These are phyloP conservation scores for Ogataea hybrid DNA, from an alignment of 1,139 yeast genomes.

Conservation along the genomic window DNA sequence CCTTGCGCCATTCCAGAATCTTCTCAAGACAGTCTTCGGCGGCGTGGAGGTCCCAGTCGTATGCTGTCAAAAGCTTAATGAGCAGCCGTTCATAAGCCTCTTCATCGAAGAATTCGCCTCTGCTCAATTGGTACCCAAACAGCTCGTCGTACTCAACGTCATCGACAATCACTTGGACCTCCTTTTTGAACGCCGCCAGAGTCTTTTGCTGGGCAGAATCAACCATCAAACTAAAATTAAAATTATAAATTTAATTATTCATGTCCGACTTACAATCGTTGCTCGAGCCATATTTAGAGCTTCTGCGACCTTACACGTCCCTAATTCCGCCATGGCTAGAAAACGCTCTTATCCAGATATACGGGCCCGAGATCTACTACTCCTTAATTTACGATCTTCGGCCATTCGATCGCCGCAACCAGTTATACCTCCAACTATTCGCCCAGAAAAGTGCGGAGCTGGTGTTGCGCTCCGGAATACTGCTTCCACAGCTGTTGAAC, in stretches of 20 bases:
- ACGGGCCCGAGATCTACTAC: conserved; percentile 19
- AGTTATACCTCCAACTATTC: conserved; percentile 11
- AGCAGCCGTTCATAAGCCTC: conserved; percentile 52
- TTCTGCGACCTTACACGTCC: conserved; percentile 12
- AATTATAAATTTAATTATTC: not conserved
- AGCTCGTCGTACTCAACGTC: conserved; percentile 69
- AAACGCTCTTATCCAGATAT: conserved; percentile 7
- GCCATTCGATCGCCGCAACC: conserved; percentile 17
- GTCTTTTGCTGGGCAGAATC: conserved; percentile 13
- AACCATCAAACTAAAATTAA: conserved; percentile 2
- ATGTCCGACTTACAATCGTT: not conserved
- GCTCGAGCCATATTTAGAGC: conserved; percentile 13
- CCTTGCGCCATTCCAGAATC: conserved; percentile 77
- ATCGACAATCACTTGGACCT: conserved; percentile 37
- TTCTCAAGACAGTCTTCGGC: conserved; percentile 50
- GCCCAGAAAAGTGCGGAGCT: conserved; percentile 6
- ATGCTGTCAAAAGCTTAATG: conserved; percentile 68
- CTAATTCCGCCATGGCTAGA: conserved; percentile 10
- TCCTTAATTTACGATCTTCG: conserved; percentile 17
- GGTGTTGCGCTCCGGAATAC: conserved; percentile 4
- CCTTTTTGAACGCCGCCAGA: conserved; percentile 18
- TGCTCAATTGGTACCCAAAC: conserved; percentile 67
- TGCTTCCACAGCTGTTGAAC: conserved; percentile 20
- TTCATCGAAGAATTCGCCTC: conserved; percentile 45
- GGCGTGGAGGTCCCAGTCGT: conserved; percentile 50